A percentile compares a stretch with the other conserved stretches of the same genome.
Evolutionary conservation across 805 yeast genomes (phyloP).

Genomic region (Candida boleticola): DNA sequence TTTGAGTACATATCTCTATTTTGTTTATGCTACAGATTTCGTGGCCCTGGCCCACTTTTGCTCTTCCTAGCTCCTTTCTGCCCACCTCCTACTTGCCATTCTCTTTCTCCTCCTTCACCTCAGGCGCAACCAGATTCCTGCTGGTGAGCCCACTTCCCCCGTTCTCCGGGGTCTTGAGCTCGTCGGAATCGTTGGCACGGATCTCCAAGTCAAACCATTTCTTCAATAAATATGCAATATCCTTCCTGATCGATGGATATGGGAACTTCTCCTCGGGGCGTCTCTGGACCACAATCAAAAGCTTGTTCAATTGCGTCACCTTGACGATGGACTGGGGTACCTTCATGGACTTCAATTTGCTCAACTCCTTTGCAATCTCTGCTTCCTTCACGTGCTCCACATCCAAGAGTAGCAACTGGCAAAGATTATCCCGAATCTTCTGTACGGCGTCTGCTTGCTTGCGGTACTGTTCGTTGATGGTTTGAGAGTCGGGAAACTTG

Average conservation of each 20-base stretch:
- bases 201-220: constrained; percentile 17
- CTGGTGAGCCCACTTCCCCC: not conserved
- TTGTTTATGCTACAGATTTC: no score
- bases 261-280: constrained; percentile 22
- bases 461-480: constrained; percentile 5
- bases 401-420: constrained; percentile 10
- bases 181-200: constrained; percentile 15
- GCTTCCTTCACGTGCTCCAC: constrained; percentile 15
- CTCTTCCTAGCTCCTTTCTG: no score
- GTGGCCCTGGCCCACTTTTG: no score
- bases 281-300: constrained; percentile 29
- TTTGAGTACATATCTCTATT: no score
- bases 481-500: constrained; percentile 21
- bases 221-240: constrained; percentile 19
- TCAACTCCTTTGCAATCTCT: constrained; percentile 12
- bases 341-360: constrained; percentile 14
- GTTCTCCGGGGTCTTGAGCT: constrained; percentile 1
- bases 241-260: constrained; percentile 14
- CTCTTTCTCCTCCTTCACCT: constrained; percentile 7
- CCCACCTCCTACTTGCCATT: constrained; percentile 7
- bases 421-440: not conserved
- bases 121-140: constrained; percentile 1
- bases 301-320: constrained; percentile 30
- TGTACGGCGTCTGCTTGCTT: not conserved
- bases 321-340: constrained; percentile 30